phyloP scores from a whole-genome alignment of 306 rosid genomes.

The Gastrolobium villosum region DNA sequence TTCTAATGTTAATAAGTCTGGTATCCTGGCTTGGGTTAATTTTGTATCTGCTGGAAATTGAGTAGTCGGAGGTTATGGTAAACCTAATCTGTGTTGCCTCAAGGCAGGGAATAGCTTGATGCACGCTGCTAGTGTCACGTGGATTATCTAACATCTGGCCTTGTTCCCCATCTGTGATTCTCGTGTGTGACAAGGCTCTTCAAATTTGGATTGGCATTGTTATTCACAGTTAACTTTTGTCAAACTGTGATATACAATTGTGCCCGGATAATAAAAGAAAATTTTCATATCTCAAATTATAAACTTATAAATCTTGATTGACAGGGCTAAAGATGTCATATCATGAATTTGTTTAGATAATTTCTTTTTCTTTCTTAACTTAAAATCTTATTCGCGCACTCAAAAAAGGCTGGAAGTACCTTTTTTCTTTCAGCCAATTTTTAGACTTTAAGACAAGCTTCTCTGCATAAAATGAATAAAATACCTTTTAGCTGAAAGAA shows the following conservation, averaged over 20 bases:
- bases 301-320: constrained; percentile 1
- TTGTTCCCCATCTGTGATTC: neutral
- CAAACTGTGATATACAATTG: constrained; percentile 14
- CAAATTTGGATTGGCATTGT: neutral
- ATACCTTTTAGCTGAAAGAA: constrained; percentile 5
- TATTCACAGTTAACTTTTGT: constrained; percentile 14
- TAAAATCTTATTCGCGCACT: neutral
- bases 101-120: constrained; percentile 4
- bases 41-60: constrained; percentile 28
- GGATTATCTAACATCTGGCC: constrained; percentile 35
- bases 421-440: neutral
- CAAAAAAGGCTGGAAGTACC: neutral
- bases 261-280: neutral
- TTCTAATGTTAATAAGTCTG: constrained; percentile 17
- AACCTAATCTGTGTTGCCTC: constrained; percentile 7
- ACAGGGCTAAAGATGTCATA: neutral
- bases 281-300: constrained; percentile 1
- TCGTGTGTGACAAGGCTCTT: constrained; percentile 1
- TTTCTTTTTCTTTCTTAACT: neutral
- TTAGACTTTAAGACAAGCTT: neutral
- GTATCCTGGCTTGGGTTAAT: neutral
- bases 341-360: neutral
- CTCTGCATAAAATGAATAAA: constrained; percentile 3
- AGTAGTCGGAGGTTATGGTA: constrained; percentile 24
- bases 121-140: neutral